phyloP scores from a whole-genome alignment of 2,329 filamentous ascomycete species.

The Clarireedia paspali region DNA sequence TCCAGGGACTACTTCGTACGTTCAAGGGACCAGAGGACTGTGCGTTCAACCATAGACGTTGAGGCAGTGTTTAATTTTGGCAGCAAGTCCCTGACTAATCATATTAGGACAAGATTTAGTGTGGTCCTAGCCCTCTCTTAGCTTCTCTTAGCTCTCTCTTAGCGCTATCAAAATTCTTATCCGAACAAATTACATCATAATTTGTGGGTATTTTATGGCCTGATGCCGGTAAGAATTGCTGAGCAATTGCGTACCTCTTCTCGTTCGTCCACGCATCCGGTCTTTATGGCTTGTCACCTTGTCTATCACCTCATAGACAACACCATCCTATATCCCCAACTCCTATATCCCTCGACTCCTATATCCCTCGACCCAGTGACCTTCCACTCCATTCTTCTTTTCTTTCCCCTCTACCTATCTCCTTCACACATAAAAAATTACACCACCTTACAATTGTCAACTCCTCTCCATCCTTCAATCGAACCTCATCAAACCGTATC shows the following conservation, averaged over 20 bases:
- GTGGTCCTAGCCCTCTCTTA: background rate
- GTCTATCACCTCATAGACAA: background rate
- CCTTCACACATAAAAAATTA: background rate
- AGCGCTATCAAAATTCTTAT: background rate
- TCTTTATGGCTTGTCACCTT: background rate
- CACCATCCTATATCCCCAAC: background rate
- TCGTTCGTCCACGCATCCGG: background rate
- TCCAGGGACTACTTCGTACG: too few species aligned
- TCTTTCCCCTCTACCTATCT: background rate
- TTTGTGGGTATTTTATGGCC: background rate
- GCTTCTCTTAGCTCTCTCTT: background rate
- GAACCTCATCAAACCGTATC: too few species aligned
- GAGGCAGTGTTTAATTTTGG: background rate
- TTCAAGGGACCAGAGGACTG: too few species aligned
- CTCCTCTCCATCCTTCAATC: too few species aligned
- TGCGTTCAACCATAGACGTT: too few species aligned
- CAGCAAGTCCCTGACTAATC: background rate
- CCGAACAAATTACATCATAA: conserved; percentile 5
- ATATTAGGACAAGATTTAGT: background rate
- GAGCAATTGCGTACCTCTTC: background rate
- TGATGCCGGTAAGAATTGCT: background rate
- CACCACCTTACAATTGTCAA: too few species aligned
- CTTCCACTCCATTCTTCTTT: too few species aligned
- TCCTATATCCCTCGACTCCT: background rate
- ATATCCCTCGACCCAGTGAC: background rate